Conservation (phyloP, 169 alveolate genomes). For the Theileria orientalis region DNA sequence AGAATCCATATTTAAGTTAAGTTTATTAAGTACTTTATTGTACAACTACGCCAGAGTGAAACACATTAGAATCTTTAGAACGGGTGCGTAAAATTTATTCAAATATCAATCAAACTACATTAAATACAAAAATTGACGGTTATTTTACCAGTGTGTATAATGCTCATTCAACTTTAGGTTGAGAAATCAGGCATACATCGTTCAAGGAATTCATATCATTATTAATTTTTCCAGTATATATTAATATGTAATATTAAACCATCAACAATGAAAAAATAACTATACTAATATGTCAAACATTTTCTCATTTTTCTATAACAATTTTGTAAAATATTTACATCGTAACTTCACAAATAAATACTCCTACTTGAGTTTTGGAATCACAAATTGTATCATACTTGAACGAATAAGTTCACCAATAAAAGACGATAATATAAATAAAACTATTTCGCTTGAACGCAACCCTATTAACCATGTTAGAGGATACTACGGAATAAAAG, state of each 20-base stretch:
- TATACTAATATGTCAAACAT: neutral
- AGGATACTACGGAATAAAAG: neutral
- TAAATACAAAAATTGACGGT: neutral
- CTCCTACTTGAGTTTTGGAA: neutral
- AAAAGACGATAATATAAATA: neutral
- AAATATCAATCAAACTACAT: constrained; percentile 2
- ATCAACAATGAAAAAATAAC: neutral
- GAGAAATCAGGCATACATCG: constrained; percentile 1
- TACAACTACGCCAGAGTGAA: neutral
- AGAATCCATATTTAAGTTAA: constrained; percentile 1
- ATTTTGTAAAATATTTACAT: constrained; percentile 3
- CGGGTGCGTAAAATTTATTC: neutral
- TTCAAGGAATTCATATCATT: no score
- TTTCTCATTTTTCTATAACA: neutral
- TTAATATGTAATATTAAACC: no score
- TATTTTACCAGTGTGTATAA: neutral
- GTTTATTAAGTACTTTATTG: neutral
- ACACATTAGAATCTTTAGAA: neutral
- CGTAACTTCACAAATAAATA: neutral
- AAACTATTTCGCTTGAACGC: neutral
- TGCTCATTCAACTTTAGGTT: neutral
- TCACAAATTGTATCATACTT: constrained; percentile 4
- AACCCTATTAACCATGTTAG: neutral
- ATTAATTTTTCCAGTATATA: no score
- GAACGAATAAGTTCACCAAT: neutral